A percentile compares a stretch with the other conserved stretches of the same genome.
These are phyloP conservation scores for Pseudocercospora pini-densiflorae DNA, from an alignment of 2,329 filamentous ascomycete species.

Conservation along the genomic window DNA sequence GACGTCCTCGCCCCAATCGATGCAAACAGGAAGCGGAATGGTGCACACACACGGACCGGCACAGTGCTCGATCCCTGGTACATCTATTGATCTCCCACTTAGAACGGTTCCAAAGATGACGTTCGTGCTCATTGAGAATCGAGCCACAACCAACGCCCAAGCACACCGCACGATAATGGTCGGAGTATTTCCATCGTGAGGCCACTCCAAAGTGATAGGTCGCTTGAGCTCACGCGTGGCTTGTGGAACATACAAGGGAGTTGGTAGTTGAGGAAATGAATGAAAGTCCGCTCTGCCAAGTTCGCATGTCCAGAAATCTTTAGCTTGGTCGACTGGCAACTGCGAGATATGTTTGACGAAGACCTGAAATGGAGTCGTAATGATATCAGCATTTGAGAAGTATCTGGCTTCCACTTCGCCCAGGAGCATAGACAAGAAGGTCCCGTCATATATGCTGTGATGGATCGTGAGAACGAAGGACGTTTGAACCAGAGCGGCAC, in stretches of 20 bases:
- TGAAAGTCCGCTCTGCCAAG: neutral
- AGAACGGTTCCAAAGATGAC: conserved; percentile 19
- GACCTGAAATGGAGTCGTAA: neutral
- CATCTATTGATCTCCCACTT: conserved; percentile 15
- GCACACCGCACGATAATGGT: conserved; percentile 1
- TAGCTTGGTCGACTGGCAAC: neutral
- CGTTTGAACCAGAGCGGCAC: conserved; percentile 40
- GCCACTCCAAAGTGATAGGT: neutral
- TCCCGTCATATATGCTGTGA: conserved; percentile 47
- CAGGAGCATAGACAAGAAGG: conserved; percentile 42
- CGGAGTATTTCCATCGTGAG: conserved; percentile 1
- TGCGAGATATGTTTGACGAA: conserved; percentile 4
- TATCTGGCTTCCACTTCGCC: conserved; percentile 30
- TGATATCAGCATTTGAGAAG: neutral
- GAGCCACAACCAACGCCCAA: conserved; percentile 18
- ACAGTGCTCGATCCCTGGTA: conserved; percentile 1
- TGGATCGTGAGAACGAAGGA: conserved; percentile 35
- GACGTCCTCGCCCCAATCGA: neutral
- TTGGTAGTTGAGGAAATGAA: conserved; percentile 8
- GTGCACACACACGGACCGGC: conserved; percentile 20
- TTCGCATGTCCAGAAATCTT: conserved; percentile 4
- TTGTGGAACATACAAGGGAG: neutral
- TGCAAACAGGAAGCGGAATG: conserved; percentile 12
- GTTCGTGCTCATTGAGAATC: conserved; percentile 13
- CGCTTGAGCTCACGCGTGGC: conserved; percentile 3